phyloP scores from a whole-genome alignment of 495 filamentous ascomycete species.

The Aspergillus homomorphus region DNA sequence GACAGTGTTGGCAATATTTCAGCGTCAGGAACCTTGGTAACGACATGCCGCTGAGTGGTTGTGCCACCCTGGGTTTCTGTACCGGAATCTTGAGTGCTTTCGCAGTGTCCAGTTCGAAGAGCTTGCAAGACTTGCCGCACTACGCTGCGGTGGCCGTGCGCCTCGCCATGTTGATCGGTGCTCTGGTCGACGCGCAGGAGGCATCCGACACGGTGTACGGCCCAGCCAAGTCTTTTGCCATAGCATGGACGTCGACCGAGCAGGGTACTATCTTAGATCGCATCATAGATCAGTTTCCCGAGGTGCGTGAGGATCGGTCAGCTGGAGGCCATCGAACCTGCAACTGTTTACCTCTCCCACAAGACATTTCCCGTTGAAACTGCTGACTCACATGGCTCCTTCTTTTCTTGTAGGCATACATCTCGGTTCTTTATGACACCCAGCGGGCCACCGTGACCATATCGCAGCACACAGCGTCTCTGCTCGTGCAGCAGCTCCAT shows the following conservation, averaged over 20 bases:
- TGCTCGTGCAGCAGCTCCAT: neutral
- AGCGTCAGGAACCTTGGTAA: slow-evolving; percentile 3
- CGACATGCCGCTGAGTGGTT: too few relatives aligned
- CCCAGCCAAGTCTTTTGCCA: neutral
- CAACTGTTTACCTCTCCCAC: too few relatives aligned
- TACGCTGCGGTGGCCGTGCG: slow-evolving; percentile 34
- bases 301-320: too few relatives aligned
- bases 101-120: slow-evolving; percentile 27
- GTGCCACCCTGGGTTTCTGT: slow-evolving; percentile 41
- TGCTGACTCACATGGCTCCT: too few relatives aligned
- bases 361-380: too few relatives aligned
- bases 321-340: too few relatives aligned
- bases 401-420: slow-evolving; percentile 37
- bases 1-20: slow-evolving; percentile 26
- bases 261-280: too few relatives aligned
- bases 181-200: slow-evolving; percentile 38
- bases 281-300: too few relatives aligned
- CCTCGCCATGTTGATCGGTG: slow-evolving; percentile 26
- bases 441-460: slow-evolving; percentile 31
- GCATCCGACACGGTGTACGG: neutral
- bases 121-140: slow-evolving; percentile 21
- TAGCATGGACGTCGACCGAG: too few relatives aligned
- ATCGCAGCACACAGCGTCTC: neutral
- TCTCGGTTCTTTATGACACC: slow-evolving; percentile 45
- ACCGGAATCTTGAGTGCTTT: slow-evolving; percentile 35